A percentile compares a stretch with the other conserved stretches of the same genome.
These are phyloP conservation scores for Wickerhamiella allomyrinae DNA, from an alignment of 805 yeast species.

Conservation along the genomic window DNA sequence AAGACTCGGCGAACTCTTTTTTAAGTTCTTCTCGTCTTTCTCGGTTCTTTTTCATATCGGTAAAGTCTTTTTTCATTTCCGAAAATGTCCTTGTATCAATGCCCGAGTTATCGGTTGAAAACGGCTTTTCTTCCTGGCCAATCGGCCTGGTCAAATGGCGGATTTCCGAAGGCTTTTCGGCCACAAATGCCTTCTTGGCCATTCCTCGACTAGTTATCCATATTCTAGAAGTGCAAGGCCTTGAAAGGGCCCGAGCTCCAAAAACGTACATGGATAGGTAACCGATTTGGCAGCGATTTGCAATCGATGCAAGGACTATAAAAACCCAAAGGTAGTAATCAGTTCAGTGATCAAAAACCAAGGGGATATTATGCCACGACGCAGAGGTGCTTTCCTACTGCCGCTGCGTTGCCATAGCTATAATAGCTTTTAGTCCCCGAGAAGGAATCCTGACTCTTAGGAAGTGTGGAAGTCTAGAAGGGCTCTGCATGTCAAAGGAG, in stretches of 20 bases:
- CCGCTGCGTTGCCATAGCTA: constrained; percentile 26
- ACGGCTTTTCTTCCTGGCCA: constrained; percentile 31
- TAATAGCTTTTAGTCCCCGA: constrained; percentile 21
- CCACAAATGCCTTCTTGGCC: constrained; percentile 7
- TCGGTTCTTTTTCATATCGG: constrained; percentile 35
- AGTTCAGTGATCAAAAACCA: constrained; percentile 25
- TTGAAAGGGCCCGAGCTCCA: too few species aligned
- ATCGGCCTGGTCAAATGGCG: constrained; percentile 31
- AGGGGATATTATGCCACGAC: constrained; percentile 27
- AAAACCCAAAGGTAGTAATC: neutral
- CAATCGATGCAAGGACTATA: neutral
- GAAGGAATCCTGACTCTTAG: constrained; percentile 24
- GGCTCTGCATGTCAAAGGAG: constrained; percentile 24
- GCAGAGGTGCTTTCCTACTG: constrained; percentile 17
- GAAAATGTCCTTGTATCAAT: constrained; percentile 26
- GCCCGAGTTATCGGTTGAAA: constrained; percentile 28
- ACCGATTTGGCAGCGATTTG: neutral
- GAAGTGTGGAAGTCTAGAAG: constrained; percentile 23
- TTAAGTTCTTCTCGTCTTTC: constrained; percentile 40
- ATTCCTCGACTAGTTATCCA: too few species aligned
- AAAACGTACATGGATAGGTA: too few species aligned
- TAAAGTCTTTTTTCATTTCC: constrained; percentile 33
- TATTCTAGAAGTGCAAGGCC: too few species aligned
- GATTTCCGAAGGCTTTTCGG: constrained; percentile 18
- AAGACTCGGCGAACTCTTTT: constrained; percentile 48